Percentiles rank a stretch among this genome's conserved stretches.
These are phyloP conservation scores for Aquanectria penicillioides DNA, from an alignment of 2,329 filamentous ascomycete species.

Conservation along the genomic window DNA sequence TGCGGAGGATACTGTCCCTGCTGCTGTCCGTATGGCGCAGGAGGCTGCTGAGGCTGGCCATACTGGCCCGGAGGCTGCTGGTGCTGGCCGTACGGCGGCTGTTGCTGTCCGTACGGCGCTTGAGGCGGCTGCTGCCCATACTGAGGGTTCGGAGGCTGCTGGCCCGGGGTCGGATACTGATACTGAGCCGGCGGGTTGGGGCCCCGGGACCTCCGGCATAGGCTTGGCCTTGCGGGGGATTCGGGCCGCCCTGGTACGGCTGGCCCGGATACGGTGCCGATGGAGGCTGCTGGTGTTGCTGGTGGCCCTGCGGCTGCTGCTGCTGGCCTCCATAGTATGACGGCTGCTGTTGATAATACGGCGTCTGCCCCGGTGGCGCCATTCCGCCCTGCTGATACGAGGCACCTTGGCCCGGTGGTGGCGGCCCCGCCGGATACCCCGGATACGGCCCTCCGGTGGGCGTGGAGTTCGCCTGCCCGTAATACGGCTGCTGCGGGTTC, in stretches of 20 bases:
- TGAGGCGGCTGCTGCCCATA: slow-evolving; percentile 28
- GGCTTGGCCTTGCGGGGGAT: no score
- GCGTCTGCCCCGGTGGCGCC: slow-evolving; percentile 21
- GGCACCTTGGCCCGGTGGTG: not conserved
- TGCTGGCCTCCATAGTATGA: no score
- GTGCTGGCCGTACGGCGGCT: slow-evolving; percentile 25
- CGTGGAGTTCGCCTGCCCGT: slow-evolving; percentile 34
- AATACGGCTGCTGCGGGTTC: slow-evolving; percentile 33
- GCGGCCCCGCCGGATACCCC: slow-evolving; percentile 25
- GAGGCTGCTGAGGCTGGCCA: slow-evolving; percentile 14
- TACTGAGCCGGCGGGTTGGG: no score
- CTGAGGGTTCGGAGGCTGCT: slow-evolving; percentile 36
- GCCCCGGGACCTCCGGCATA: no score
- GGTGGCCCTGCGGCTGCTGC: no score
- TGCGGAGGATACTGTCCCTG: slow-evolving; percentile 5
- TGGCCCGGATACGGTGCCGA: no score
- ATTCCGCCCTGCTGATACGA: slow-evolving; percentile 27
- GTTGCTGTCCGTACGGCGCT: slow-evolving; percentile 26
- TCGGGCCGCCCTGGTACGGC: no score
- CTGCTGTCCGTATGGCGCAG: slow-evolving; percentile 13
- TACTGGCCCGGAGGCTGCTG: slow-evolving; percentile 28
- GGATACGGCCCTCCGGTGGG: slow-evolving; percentile 4
- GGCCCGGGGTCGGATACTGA: slow-evolving; percentile 2
- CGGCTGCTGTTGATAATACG: slow-evolving; percentile 24
- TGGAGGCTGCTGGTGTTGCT: slow-evolving; percentile 11